Evolutionary conservation across 1,284 basidiomycete species (phyloP), one percentile per base, ranked within the genome.

Genomic region (Meira nashicola): DNA sequence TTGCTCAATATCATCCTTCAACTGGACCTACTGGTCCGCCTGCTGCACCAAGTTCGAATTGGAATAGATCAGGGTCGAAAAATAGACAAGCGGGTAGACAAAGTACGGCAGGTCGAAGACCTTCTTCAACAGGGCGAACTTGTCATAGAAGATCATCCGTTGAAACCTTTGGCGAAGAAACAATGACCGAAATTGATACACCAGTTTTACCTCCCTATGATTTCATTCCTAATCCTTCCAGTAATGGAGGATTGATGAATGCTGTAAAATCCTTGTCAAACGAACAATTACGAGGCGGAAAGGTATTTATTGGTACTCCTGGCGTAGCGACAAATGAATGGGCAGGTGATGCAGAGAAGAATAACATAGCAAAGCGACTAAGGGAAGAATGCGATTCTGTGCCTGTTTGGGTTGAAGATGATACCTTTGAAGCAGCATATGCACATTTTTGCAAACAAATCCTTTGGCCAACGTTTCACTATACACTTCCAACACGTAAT

Each of bases 401-500:
- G 5, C 87, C 88, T 0, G 88, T 92, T 21, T 91, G 89, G 89
- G 86, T 92, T n/a, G 71, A 74, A 9, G 79, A 78, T 57, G 70
- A 73, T 15, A 70, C 73, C 72, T 90, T 90, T 64, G 83, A 85
- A 64, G 84, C 84, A 59, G 87, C 85, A 73, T 92, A 92, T 70
- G 89, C 90, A 75, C 86, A 88, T 68, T 92, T 90, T 77, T 92
- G 90, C 78, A 90, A 92, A 71, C 89, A 89, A 82, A 88, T 91
- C 28, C 83, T 92, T 33, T 92, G 90, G 90, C 90, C 90, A 0
- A 88, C 86, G 59, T 82, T 92, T 43, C 90, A 92, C 77, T 92
- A 91, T 71, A 87, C 88, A 8, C 84, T 91, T 48, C 89, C 89
- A 3, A 89, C 88, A 0, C 89, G 88, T 0, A 89, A 89, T 77